Base-by-base conservation (phyloP, 495 filamentous ascomycete genomes). In the Aspergillus carlsbadensis region DNA sequence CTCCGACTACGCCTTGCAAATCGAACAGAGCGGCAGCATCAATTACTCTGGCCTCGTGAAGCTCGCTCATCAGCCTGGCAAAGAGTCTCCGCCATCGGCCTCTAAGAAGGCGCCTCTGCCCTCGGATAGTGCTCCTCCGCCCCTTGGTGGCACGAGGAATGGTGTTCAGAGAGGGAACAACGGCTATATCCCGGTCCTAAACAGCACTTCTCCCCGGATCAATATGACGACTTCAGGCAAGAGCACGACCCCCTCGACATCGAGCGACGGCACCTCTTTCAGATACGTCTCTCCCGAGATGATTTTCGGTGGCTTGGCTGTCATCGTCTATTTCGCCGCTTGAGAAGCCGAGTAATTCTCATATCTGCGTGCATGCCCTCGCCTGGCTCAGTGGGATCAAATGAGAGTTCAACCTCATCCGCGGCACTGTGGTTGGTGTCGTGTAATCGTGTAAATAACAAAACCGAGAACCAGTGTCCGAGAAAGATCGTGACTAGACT, bases 1-100 rank as follows among this genome's bases (percentile, higher is more conserved):
- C 15, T 31, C 67, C 6, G 67, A 73, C 60, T 81, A 81, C 52
- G 77, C 79, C 17, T 69, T 81, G 43, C 65, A 78, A 54, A 76
- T 81, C 61, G 54, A 56, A 14, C 79, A 81, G 55, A 67, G 62
- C 36, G 69, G 65, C 11, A 36, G 72, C 4, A 56, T 66, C 21
- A 81, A 81, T 56, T 81, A 79, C 56, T 74, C 77, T n/a, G 76
- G 70, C 6, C 68, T 71, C 20, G 36, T 81, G 15, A 67, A 35
- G 1, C 47, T 66, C 43, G 54, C 29, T 2, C 36, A 58, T 22
- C 21, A 44, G 61, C n/a, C 47, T 36, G 17, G 56, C 47, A 36
- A 39, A 41, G 34, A 57, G 40, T 22, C 46, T 29, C 35, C 26
- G 15, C 36, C 24, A 1, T 22, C 17, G 47, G 5, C 41, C n/a